Base-by-base conservation (phyloP, 2,329 filamentous ascomycete genomes). In the Diaporthe sp. region DNA sequence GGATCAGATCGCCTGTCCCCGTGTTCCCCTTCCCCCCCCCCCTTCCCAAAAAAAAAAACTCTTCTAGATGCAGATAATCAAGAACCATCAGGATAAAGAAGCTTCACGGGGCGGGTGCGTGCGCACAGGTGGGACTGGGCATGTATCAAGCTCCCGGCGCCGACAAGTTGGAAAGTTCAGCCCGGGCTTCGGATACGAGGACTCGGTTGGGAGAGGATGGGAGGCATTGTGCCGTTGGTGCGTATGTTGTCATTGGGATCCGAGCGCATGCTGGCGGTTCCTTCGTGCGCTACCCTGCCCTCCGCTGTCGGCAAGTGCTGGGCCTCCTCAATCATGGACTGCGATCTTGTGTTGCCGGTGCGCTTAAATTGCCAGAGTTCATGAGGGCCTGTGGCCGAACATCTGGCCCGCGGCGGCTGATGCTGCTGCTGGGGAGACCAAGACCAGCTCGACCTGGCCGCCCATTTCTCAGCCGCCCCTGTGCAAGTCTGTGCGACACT, bases 401-500 rank as follows among this genome's bases (percentile, higher is more conserved):
- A 19, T n/a, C n/a, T 71, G 55, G 30, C 68, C 51, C n/a, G n/a
- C 50, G 35, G n/a, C n/a, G 50, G 66, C 55, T 39, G 42, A 44
- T 61, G 17, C 42, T 39, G 32, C 44, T 22, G 44, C 32, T 35
- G 44, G n/a, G 55, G 44, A 50, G 61, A 37, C 30, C 44, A 51
- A 51, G 63, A 9, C 55, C 44, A 61, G 9, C n/a, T 63, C 42
- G 44, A 53, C 25, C 39, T 53, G n/a, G 32, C 25, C 53, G 37
- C 47, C 39, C 22, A 39, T 61, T 13, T 63, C 55, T 27, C 51
- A 30, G n/a, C 27, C 27, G 68, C 70, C 61, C 73, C 70, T 70
- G 63, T 37, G 44, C 59, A 72, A 75, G 70, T 65, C 53, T 53
- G 63, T 68, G 63, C 61, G 61, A 70, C 55, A 44, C 47, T 66